These are phyloP conservation scores for Chaetomium sp. DNA, from an alignment of 2,329 filamentous ascomycete genomes.

Conservation along the genomic window DNA sequence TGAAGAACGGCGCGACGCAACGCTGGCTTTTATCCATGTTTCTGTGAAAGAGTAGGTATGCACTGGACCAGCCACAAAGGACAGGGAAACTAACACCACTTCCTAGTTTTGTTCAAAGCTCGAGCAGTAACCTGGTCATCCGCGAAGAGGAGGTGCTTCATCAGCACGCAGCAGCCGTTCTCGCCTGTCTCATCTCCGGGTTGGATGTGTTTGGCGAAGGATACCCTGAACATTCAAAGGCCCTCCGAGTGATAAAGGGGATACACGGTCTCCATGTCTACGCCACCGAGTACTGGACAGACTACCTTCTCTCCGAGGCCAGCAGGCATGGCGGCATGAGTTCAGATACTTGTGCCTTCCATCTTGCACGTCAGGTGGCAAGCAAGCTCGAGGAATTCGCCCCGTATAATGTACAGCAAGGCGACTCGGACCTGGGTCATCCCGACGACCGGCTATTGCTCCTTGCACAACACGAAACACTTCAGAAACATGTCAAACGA, in stretches of 20 bases:
- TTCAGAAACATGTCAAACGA: not conserved
- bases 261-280: conserved; percentile 6
- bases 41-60: conserved; percentile 12
- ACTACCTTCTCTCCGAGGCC: conserved; percentile 2
- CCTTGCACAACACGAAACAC: not conserved
- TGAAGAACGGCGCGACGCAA: not conserved
- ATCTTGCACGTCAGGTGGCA: not conserved
- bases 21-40: conserved; percentile 6
- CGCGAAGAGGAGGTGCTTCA: conserved; percentile 2
- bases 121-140: conserved; percentile 3
- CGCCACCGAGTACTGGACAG: conserved; percentile 6
- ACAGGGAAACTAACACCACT: not conserved
- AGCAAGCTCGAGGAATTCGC: not conserved
- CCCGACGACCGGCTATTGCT: not conserved
- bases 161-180: not conserved
- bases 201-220: not conserved
- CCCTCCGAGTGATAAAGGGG: not conserved
- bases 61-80: not conserved
- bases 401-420: not conserved
- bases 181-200: conserved; percentile 5
- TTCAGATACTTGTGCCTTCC: not conserved
- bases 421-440: not conserved
- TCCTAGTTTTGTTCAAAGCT: not conserved
- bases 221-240: not conserved
- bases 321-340: conserved; percentile 4